Conservation (phyloP, 441 rosid species). For the Melianthus villosus region DNA sequence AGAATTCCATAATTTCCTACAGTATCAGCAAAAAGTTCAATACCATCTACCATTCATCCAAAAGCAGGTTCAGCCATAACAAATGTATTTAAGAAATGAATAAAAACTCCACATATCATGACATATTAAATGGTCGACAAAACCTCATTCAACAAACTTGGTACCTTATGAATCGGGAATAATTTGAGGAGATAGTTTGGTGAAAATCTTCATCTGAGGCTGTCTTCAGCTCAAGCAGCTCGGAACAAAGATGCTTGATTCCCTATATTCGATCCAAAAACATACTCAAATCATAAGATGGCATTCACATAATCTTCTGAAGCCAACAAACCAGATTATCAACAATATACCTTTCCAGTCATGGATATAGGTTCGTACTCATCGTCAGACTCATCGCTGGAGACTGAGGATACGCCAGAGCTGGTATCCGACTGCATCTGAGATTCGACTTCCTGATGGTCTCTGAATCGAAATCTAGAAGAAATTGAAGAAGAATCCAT, state of each 20-base stretch:
- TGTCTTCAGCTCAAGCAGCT: slow-evolving; percentile 40
- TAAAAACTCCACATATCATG: background rate
- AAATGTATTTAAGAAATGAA: background rate
- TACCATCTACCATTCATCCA: background rate
- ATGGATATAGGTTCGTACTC: slow-evolving; percentile 33
- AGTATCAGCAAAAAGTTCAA: background rate
- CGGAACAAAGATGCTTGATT: slow-evolving; percentile 29
- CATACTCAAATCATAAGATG: background rate
- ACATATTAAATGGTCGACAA: background rate
- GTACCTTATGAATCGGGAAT: slow-evolving; percentile 38
- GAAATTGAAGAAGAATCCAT: slow-evolving; percentile 28
- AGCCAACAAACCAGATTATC: background rate
- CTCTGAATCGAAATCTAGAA: slow-evolving; percentile 33
- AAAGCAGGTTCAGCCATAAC: background rate
- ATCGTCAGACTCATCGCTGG: slow-evolving; percentile 17
- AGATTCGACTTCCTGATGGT: slow-evolving; percentile 20
- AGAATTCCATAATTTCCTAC: too few species aligned
- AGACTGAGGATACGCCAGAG: slow-evolving; percentile 22
- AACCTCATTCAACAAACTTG: background rate
- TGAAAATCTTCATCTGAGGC: slow-evolving; percentile 50
- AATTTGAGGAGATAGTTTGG: slow-evolving; percentile 24
- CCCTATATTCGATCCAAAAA: slow-evolving; percentile 5
- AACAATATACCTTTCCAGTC: slow-evolving; percentile 31
- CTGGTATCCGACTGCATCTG: slow-evolving; percentile 16
- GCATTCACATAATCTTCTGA: background rate